Evolutionary conservation across 805 yeast species (phyloP).

Genomic region (Wickerhamiella cacticola): DNA sequence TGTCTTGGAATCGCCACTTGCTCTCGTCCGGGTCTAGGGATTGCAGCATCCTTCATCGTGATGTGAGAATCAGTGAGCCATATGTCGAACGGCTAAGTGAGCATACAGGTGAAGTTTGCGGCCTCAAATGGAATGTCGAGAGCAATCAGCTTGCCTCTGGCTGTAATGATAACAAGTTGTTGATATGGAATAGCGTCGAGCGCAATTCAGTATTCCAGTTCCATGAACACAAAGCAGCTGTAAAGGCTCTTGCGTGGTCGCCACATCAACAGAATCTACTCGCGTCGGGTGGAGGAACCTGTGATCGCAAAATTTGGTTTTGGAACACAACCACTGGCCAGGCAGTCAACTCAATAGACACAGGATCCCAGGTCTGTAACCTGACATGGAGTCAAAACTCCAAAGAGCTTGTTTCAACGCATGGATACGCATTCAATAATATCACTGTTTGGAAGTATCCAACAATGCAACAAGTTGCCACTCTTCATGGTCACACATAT

Average conservation of each 20-base stretch:
- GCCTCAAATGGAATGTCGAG: slow-evolving; percentile 83
- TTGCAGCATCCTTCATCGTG: slow-evolving; percentile 72
- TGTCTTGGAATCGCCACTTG: slow-evolving; percentile 90
- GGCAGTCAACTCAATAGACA: slow-evolving; percentile 67
- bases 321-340: slow-evolving; percentile 84
- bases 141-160: slow-evolving; percentile 91
- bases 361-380: slow-evolving; percentile 95
- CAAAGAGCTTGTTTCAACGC: slow-evolving; percentile 86
- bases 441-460: slow-evolving; percentile 91
- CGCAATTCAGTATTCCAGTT: slow-evolving; percentile 59
- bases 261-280: slow-evolving; percentile 91
- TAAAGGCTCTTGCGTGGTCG: slow-evolving; percentile 94
- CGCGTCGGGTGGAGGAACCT: slow-evolving; percentile 96
- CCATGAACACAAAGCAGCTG: slow-evolving; percentile 84
- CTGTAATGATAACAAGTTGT: slow-evolving; percentile 80
- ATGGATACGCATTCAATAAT: slow-evolving; percentile 86
- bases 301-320: slow-evolving; percentile 76
- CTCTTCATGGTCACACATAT: slow-evolving; percentile 86
- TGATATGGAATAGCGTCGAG: slow-evolving; percentile 76
- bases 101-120: slow-evolving; percentile 94
- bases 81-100: slow-evolving; percentile 55
- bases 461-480: slow-evolving; percentile 83
- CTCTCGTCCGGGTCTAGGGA: slow-evolving; percentile 82
- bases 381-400: slow-evolving; percentile 86
- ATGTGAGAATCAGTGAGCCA: slow-evolving; percentile 78